phyloP scores from a whole-genome alignment of 2,329 filamentous ascomycete genomes.

The Xylaria multiplex region DNA sequence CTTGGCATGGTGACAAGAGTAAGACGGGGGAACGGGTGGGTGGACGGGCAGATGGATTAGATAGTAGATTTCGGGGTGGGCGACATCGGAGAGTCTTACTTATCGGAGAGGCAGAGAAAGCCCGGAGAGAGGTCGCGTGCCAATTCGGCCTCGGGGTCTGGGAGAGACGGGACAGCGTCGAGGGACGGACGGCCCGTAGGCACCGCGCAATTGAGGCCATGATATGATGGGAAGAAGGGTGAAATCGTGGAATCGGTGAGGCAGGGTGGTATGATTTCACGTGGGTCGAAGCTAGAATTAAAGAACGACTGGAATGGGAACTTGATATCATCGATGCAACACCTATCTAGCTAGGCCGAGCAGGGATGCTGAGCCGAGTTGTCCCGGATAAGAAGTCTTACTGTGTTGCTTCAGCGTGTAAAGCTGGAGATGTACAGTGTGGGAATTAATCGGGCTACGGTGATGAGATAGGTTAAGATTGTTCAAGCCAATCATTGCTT shows the following conservation, averaged over 20 bases:
- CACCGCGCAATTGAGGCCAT: slow-evolving; percentile 68
- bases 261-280: slow-evolving; percentile 28
- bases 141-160: slow-evolving; percentile 51
- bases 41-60: neutral
- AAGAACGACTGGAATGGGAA: slow-evolving; percentile 13
- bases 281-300: slow-evolving; percentile 16
- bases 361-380: slow-evolving; percentile 30
- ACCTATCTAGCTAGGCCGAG: slow-evolving; percentile 9
- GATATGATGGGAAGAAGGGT: slow-evolving; percentile 2
- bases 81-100: slow-evolving; percentile 56
- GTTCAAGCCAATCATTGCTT: slow-evolving; percentile 23
- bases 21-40: neutral
- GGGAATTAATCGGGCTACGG: neutral
- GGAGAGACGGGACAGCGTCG: slow-evolving; percentile 54
- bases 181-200: slow-evolving; percentile 61
- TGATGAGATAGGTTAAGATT: neutral
- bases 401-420: slow-evolving; percentile 6
- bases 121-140: slow-evolving; percentile 54
- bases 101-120: slow-evolving; percentile 59
- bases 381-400: slow-evolving; percentile 24
- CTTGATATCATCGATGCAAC: slow-evolving; percentile 30
- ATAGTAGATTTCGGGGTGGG: slow-evolving; percentile 41
- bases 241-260: slow-evolving; percentile 6
- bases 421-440: neutral
- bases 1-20: slow-evolving; percentile 1